Conservation (phyloP, 495 filamentous ascomycete genomes). For the Aspergillus wentii region DNA sequence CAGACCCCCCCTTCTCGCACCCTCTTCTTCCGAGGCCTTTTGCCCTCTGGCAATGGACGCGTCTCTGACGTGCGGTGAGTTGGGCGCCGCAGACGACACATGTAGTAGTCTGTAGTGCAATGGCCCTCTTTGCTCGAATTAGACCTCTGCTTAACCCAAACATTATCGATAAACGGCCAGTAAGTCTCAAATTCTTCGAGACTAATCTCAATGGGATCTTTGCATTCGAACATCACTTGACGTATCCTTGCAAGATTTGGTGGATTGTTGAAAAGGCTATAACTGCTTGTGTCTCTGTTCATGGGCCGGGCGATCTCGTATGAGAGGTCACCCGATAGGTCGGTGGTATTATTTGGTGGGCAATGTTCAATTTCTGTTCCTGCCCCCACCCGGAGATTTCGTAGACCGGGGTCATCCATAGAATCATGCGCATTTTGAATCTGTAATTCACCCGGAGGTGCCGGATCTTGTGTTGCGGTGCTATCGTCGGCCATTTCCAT, state of each 20-base stretch:
- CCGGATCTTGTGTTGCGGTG: constrained; percentile 5
- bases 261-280: constrained; percentile 36
- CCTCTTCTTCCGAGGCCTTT: constrained; percentile 44
- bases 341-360: too few relatives aligned
- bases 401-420: too few relatives aligned
- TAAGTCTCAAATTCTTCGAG: constrained; percentile 47
- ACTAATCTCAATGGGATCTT: constrained; percentile 48
- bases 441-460: constrained; percentile 9
- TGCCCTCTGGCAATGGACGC: constrained; percentile 46
- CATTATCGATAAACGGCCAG: constrained; percentile 52
- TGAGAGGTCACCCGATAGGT: too few relatives aligned
- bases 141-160: constrained; percentile 49
- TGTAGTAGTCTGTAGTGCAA: constrained; percentile 48
- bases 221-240: constrained; percentile 45
- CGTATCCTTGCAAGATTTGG: constrained; percentile 43
- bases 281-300: constrained; percentile 1
- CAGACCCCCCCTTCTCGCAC: constrained; percentile 47
- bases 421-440: background rate
- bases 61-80: constrained; percentile 37
- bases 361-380: too few relatives aligned
- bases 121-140: constrained; percentile 46
- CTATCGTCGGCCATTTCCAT: constrained; percentile 6
- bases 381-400: too few relatives aligned
- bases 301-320: too few relatives aligned
- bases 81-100: constrained; percentile 44